phyloP scores from a whole-genome alignment of 2,329 filamentous ascomycete species.

The Metarhizium robertsii region DNA sequence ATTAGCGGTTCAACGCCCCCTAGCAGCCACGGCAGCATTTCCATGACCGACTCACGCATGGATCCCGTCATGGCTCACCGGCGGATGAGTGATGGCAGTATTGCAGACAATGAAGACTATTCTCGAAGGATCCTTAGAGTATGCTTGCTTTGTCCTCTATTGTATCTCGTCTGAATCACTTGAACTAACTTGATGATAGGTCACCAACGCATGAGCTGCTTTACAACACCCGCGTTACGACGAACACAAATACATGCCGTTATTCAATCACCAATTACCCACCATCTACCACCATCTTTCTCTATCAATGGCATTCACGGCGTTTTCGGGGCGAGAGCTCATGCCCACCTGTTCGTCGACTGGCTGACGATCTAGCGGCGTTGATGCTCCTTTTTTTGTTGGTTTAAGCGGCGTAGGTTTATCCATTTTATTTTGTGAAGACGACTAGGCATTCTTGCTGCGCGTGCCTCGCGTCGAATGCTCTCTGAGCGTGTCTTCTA shows the following conservation, averaged over 20 bases:
- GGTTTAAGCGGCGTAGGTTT: conserved; percentile 24
- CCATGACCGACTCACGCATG: conserved; percentile 73
- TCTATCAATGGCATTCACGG: conserved; percentile 28
- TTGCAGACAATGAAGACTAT: conserved; percentile 95
- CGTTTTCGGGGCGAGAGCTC: conserved; percentile 31
- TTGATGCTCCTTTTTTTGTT: conserved; percentile 25
- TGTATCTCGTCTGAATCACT: background rate
- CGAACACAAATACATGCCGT: conserved; percentile 2
- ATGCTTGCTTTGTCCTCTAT: conserved; percentile 22
- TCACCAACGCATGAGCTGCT: conserved; percentile 46
- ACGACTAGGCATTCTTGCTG: background rate
- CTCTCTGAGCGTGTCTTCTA: background rate
- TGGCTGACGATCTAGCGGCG: conserved; percentile 25
- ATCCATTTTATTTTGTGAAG: conserved; percentile 1
- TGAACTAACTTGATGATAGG: conserved; percentile 23
- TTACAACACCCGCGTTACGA: conserved; percentile 7
- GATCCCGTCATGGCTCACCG: conserved; percentile 79
- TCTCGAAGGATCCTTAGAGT: conserved; percentile 93
- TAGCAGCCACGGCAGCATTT: conserved; percentile 53
- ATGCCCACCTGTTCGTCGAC: conserved; percentile 25
- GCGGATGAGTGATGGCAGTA: conserved; percentile 87
- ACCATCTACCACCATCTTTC: conserved; percentile 20
- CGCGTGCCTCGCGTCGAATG: background rate
- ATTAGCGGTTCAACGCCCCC: conserved; percentile 56
- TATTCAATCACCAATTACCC: conserved; percentile 14